Conservation (phyloP, 345 rosid genomes). For the Eucalyptus pauciflora region DNA sequence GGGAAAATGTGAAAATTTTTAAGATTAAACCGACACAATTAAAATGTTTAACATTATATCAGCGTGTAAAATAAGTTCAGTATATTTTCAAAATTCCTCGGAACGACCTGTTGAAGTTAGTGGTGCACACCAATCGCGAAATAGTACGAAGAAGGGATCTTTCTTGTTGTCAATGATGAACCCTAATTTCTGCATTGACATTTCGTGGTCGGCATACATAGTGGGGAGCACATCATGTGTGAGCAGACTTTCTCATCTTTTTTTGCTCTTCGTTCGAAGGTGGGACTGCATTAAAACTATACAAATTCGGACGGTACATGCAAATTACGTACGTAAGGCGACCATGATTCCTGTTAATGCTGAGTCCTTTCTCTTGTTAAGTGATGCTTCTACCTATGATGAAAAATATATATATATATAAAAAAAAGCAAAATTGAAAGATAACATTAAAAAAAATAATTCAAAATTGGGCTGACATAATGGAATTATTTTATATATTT, state of each 20-base stretch:
- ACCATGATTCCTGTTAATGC: not conserved
- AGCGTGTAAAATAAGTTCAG: too few relatives aligned
- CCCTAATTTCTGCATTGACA: not conserved
- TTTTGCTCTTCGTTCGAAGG: not conserved
- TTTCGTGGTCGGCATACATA: not conserved
- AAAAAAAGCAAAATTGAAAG: not conserved
- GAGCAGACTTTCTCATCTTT: not conserved
- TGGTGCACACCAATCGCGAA: not conserved
- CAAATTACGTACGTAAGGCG: not conserved
- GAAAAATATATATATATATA: not conserved
- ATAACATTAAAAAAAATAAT: not conserved
- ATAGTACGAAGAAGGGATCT: not conserved
- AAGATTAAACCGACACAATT: rapidly evolving
- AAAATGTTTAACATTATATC: too few relatives aligned
- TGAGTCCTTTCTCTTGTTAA: not conserved
- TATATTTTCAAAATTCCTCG: not conserved
- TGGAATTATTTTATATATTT: not conserved
- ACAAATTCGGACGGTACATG: not conserved
- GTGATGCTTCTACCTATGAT: not conserved
- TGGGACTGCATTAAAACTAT: not conserved
- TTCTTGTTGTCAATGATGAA: not conserved
- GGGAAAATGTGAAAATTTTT: too few relatives aligned
- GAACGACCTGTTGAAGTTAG: not conserved
- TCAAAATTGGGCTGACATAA: not conserved
- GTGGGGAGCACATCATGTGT: not conserved